Conservation (phyloP, 441 rosid species). For the Eruca vesicaria region DNA sequence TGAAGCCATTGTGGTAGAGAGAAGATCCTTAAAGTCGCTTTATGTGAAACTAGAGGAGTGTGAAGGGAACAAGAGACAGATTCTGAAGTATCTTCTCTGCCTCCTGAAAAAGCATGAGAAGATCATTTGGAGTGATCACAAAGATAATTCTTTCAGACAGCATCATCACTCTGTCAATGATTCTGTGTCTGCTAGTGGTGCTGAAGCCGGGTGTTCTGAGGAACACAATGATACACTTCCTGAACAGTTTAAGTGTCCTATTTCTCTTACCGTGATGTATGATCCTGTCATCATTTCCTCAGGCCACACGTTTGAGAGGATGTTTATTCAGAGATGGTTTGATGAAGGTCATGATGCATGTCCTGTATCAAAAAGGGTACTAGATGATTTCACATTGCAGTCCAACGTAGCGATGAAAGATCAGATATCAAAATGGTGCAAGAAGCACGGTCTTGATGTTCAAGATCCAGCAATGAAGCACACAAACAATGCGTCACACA, state of each 20-base stretch:
- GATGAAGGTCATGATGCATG: not conserved
- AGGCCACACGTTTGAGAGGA: constrained; percentile 1
- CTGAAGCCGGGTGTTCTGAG: not conserved
- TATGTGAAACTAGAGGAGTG: constrained; percentile 40
- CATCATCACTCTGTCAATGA: not conserved
- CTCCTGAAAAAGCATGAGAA: constrained; percentile 55
- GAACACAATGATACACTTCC: not conserved
- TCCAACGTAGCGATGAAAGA: not conserved
- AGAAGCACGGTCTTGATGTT: not conserved
- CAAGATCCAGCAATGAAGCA: not conserved
- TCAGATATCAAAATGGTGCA: not conserved
- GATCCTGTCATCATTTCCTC: not conserved
- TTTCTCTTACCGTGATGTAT: not conserved
- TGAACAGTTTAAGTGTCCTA: not conserved
- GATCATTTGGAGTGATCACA: constrained; percentile 40
- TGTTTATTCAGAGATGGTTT: not conserved
- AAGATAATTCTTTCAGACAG: constrained; percentile 27
- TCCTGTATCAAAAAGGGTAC: not conserved
- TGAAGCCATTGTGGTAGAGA: constrained; percentile 57
- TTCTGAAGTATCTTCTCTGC: constrained; percentile 47
- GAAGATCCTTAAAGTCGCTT: constrained; percentile 56
- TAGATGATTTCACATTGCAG: not conserved
- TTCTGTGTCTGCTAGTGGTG: not conserved
- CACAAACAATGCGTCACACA: not conserved
- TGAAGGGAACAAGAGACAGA: constrained; percentile 42